Base-by-base conservation (phyloP, 2,329 filamentous ascomycete species). In the Geoglossum cookeanum region DNA sequence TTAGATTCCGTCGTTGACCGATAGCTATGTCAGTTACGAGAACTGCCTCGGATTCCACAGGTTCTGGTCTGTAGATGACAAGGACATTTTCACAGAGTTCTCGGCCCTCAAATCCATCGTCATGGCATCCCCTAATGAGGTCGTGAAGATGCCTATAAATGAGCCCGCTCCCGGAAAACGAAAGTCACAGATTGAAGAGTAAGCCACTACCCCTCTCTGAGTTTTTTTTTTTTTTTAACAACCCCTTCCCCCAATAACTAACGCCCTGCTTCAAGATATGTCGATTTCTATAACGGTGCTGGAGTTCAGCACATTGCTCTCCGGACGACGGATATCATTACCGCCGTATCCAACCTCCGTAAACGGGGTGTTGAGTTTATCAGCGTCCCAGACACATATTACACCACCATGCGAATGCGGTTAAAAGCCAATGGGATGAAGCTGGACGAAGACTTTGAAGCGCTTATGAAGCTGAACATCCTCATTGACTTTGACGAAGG, bases 91-190 rank as follows among this genome's bases (percentile, higher is more conserved):
- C 77, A 95, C 87, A 62, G 89, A 94, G 67, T 96, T 87, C 77
- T 89, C 84, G 0, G 89, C 91, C 8, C 77, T 96, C 53, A 88
- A 84, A 71, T 87, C 81, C 65, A 83, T 96, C 65, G 91, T 96
- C 67, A 95, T 96, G 89, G 80, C 85, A 47, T 87, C 83, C 3
- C 81, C 82, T 59, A 87, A 90, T 73, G 85, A 91, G 58, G 69
- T 85, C 3, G 88, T 96, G 71, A 96, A 96, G 74, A 96, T 96
- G 89, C 91, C 91, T 65, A 94, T 97, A 78, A 96, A 96, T 75
- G 90, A 96, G 73, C 91, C 91, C 1, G 91, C 91, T 0, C 75
- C 79, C 1, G 91, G 90, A 59, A 92, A 92, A 74, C 91, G 87
- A 72, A 87, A 88, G 70, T 87, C 83, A 9, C 91, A 97, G 72